These are phyloP conservation scores for Lentinus brumalis DNA, from an alignment of 768 basidiomycete species.

Conservation along the genomic window DNA sequence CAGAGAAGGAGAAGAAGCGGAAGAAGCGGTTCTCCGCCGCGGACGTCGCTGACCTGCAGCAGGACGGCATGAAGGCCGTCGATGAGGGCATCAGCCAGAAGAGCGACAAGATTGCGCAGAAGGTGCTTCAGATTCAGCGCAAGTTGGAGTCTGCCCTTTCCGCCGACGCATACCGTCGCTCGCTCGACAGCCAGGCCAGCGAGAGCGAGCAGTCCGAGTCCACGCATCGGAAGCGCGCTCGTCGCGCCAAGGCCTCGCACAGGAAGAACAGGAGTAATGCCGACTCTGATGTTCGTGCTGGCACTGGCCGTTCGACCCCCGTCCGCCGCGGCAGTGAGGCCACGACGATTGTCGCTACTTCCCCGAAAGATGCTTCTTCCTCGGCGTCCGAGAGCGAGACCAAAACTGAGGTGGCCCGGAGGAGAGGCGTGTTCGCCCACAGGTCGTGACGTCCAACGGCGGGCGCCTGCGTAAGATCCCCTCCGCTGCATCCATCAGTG, in stretches of 20 bases:
- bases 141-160: slow-evolving; percentile 84
- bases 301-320: slow-evolving; percentile 19
- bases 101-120: slow-evolving; percentile 86
- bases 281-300: slow-evolving; percentile 5
- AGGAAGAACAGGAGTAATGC: slow-evolving; percentile 17
- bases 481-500: slow-evolving; percentile 35
- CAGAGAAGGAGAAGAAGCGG: slow-evolving; percentile 40
- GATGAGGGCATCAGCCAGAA: slow-evolving; percentile 83
- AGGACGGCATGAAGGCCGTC: slow-evolving; percentile 84
- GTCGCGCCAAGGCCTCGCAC: slow-evolving; percentile 14
- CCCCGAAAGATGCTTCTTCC: neutral
- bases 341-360: slow-evolving; percentile 4
- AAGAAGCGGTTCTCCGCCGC: slow-evolving; percentile 84
- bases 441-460: slow-evolving; percentile 8
- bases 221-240: slow-evolving; percentile 12
- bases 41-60: slow-evolving; percentile 59
- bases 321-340: slow-evolving; percentile 1
- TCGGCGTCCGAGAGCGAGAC: slow-evolving; percentile 12
- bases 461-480: slow-evolving; percentile 35
- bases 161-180: slow-evolving; percentile 51
- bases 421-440: slow-evolving; percentile 13
- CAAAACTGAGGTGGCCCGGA: slow-evolving; percentile 17
- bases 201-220: slow-evolving; percentile 39
- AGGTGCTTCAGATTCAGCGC: slow-evolving; percentile 86
- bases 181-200: slow-evolving; percentile 46